Base-by-base conservation (phyloP, 768 basidiomycete genomes). In the Leccinum arenicola region DNA sequence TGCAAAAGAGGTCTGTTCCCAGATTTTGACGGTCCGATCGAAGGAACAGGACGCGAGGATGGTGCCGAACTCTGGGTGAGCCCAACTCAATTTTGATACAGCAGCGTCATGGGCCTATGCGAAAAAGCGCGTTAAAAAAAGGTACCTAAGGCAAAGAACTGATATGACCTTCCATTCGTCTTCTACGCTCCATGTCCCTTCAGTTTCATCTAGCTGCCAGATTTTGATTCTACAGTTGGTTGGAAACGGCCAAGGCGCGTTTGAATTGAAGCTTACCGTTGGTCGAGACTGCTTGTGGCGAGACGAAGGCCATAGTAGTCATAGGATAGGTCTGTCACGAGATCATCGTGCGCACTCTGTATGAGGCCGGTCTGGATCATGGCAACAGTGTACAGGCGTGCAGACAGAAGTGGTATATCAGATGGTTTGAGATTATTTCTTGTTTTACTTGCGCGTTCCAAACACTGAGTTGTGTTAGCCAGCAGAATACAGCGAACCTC, bases 101-200 rank as follows among this genome's bases (percentile, higher is more conserved):
- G 95, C 86, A 15, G 94, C 94, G 67, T 96, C 93, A 70, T 98
- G 95, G n/a, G 95, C 96, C 92, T 96, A 66, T 14, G 54, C n/a
- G 38, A 54, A 51, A 59, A n/a, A 29, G 6, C 17, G 9, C 43
- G 9, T 45, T 45, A 25, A 55, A 36, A 50, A n/a, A 1, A 1
- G 14, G 27, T 62, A 31, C 43, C 4, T 19, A 59, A 55, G 23
- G 43, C 38, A 15, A 17, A 40, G 19, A 55, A 43, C 9, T 45
- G n/a, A 60, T 57, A 51, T n/a, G 55, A 89, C 93, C 80, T 94
- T 95, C 95, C 95, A 97, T 66, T 95, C 93, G 57, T 91, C 88
- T 67, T 93, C 88, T 2, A 86, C 80, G 36, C 74, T 82, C 93
- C 94, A 95, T 5, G 78, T 80, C 6, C 89, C 89, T 38, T 80